Evolutionary conservation across 2,329 filamentous ascomycete genomes (phyloP), one percentile per base, ranked within the genome.

Genomic region (Colletotrichum chlorophyti): DNA sequence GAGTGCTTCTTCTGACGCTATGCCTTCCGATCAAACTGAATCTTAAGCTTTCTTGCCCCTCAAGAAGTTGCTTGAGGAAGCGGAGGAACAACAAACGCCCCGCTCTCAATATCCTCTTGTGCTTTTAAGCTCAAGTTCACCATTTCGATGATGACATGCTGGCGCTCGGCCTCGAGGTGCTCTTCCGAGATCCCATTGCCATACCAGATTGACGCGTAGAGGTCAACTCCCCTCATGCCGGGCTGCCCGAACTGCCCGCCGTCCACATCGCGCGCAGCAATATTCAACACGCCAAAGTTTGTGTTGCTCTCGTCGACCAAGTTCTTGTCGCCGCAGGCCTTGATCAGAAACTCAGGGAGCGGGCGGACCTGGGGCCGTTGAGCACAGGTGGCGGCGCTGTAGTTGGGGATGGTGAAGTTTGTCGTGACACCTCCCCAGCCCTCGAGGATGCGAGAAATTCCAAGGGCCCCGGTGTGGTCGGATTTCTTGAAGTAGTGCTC

Each of bases 361-460:
- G 29, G 41, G 6, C 63, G 62, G 4, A 77, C 63, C 40, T 75
- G 69, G 1, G 69, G 66, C 47, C 74, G 66, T 45, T 67, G 70
- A 11, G 60, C 49, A 17, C 63, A 66, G 50, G 67, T 61, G 3
- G 67, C 65, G 2, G 65, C 58, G 24, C 68, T 63, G 43, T 67
- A 65, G 61, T 68, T 67, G 7, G 71, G 72, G n/a, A 76, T 67
- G 21, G 69, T 69, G 32, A 75, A 69, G 57, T 73, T 71, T 62
- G 68, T 75, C 8, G 63, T 68, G 38, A 76, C 68, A 48, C 71
- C 70, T 38, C 66, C 65, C 66, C 67, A 69, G 21, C 67, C 66
- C 41, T 69, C 67, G 10, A 69, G 63, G 41, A 70, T 69, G 29
- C 63, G 60, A 19, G 68, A 66, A 2, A 58, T 40, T 3, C 15